phyloP scores from a whole-genome alignment of 2,329 filamentous ascomycete genomes.

The Colletotrichum brevisporum region DNA sequence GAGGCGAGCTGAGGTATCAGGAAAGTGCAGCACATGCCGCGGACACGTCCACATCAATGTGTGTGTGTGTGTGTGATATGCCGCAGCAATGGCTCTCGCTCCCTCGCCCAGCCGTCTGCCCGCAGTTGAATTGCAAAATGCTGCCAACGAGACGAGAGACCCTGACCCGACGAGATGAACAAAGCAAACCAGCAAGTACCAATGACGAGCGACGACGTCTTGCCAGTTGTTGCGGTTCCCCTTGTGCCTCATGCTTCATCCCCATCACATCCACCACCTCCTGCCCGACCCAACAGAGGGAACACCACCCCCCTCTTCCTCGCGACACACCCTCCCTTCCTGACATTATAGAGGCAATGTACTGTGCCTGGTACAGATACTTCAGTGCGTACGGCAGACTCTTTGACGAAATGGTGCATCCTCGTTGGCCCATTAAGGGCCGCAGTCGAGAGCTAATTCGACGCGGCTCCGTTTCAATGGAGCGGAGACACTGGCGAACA shows the following conservation, averaged over 20 bases:
- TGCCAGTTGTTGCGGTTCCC: conserved; percentile 1
- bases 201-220: conserved; percentile 13
- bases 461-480: conserved; percentile 37
- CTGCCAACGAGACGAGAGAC: background rate
- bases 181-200: conserved; percentile 7
- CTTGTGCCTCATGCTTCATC: conserved; percentile 29
- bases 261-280: conserved; percentile 29
- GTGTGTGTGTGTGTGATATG: background rate
- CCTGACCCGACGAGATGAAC: background rate
- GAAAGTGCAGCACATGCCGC: background rate
- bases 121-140: conserved; percentile 3
- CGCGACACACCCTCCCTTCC: conserved; percentile 12
- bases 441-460: conserved; percentile 31
- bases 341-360: conserved; percentile 10
- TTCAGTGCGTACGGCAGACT: background rate
- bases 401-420: conserved; percentile 29
- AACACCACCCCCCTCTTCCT: background rate
- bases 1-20: background rate
- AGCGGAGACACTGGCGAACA: conserved; percentile 33
- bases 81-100: background rate
- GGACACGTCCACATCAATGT: background rate
- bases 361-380: conserved; percentile 9
- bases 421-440: conserved; percentile 27
- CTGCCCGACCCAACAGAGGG: conserved; percentile 21
- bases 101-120: conserved; percentile 2